phyloP scores from a whole-genome alignment of 345 rosid species.

The Punica granatum region DNA sequence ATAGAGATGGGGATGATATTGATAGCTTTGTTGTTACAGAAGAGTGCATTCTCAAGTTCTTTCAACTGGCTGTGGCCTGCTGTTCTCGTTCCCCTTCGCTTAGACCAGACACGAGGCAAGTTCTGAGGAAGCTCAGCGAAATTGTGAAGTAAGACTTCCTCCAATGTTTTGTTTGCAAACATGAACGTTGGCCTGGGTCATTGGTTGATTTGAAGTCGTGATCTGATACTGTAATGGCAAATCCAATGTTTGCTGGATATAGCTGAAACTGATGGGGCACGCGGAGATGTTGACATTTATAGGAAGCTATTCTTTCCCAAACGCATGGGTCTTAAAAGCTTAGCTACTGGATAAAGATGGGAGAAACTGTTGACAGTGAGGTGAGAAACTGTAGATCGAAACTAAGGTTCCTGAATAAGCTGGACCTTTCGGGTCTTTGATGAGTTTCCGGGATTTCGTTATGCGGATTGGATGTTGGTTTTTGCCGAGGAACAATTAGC shows the following conservation, averaged over 20 bases:
- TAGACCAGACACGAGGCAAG: constrained; percentile 62
- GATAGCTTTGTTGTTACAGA: constrained; percentile 25
- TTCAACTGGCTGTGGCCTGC: constrained; percentile 79
- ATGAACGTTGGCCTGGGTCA: not conserved
- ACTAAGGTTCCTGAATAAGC: no score
- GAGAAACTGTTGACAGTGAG: not conserved
- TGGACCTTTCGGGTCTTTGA: not conserved
- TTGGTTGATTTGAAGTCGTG: not conserved
- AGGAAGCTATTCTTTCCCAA: not conserved
- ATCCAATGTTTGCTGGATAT: not conserved
- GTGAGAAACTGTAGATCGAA: no score
- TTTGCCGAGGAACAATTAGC: not conserved
- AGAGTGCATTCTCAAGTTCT: constrained; percentile 53
- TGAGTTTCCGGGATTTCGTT: not conserved
- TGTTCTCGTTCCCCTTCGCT: constrained; percentile 87
- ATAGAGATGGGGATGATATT: constrained; percentile 14
- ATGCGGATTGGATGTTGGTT: not conserved
- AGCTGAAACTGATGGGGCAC: not conserved
- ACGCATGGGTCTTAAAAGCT: not conserved
- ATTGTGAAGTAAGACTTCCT: constrained; percentile 26
- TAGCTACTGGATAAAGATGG: not conserved
- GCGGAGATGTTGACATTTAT: not conserved
- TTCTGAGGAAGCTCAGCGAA: constrained; percentile 64
- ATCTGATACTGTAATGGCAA: not conserved
- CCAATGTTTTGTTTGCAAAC: not conserved